Evolutionary conservation across 345 rosid species (phyloP), one percentile per base, ranked within the genome.

Genomic region (Camelina laxa): DNA sequence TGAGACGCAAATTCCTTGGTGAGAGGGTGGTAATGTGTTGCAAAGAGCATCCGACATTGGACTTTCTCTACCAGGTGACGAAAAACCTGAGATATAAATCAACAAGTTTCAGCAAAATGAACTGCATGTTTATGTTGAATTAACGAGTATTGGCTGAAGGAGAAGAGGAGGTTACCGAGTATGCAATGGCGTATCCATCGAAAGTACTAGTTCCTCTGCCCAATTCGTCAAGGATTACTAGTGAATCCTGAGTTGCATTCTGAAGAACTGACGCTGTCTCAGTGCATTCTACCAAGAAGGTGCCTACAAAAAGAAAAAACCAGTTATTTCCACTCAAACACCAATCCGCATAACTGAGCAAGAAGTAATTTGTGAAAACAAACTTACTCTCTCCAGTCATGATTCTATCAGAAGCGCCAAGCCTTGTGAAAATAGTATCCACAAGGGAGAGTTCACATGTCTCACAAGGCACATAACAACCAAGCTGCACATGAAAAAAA

Each of bases 121-220:
- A 3, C 4, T 27, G 30, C 30, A 27, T 27, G 30, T 27, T 27
- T 27, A 3, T 27, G 30, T 27, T 27, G 30, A 27, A 27, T 27
- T 5, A 27, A 27, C 30, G 30, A 27, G 12, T 15, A 27, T 27
- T 27, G 30, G 30, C 4, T 54, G 20, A 64, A 30, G 39, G 35
- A 70, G 22, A 62, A 44, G 61, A 77, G 33, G 19, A 38, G 33
- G 87, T 84, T 75, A 95, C 99, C 3, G 97, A 91, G 65, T 88
- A 95, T 53, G 97, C 97, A 49, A 92, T 92, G 81, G 99, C 93
- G 69, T 95, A 95, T 72, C 99, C 97, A 58, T 92, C 97, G 68
- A 90, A 94, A 68, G 97, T 94, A 84, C 98, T 94, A 24, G 98
- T 91, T 79, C 97, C 98, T 50, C 97, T 95, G 63, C 98, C 98